Conservation (phyloP, 441 rosid genomes). For the Gossypium schwendimanii region DNA sequence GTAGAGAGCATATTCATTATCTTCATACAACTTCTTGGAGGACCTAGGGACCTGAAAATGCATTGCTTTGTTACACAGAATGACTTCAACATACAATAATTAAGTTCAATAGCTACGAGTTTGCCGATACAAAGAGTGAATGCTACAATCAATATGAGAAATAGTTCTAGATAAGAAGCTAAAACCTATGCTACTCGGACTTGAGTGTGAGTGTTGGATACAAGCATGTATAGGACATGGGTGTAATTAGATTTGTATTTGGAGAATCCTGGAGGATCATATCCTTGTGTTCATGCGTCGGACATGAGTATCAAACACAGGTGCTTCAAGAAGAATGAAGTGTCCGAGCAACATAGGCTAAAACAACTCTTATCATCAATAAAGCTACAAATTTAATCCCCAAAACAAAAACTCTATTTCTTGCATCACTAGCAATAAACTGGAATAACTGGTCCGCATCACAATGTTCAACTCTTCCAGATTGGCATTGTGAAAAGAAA, state of each 20-base stretch:
- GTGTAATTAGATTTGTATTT: background rate
- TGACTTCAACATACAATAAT: background rate
- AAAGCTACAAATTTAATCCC: background rate
- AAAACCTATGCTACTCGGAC: background rate
- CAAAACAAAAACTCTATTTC: background rate
- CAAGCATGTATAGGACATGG: background rate
- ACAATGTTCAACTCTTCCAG: constrained; percentile 4
- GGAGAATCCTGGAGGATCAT: background rate
- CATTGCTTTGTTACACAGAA: constrained; percentile 16
- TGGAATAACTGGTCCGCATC: background rate
- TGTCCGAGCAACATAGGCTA: background rate
- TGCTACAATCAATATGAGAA: background rate
- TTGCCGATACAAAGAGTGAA: background rate
- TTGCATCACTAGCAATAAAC: background rate
- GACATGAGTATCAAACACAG: background rate
- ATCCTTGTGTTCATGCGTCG: background rate
- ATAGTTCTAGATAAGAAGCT: background rate
- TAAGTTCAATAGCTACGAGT: background rate
- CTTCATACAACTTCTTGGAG: constrained; percentile 79
- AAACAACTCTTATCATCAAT: background rate
- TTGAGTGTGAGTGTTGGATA: background rate
- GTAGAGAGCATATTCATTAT: constrained; percentile 96
- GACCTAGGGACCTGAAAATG: constrained; percentile 89
- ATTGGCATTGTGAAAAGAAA: background rate
- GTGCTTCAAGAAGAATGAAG: background rate